phyloP scores from a whole-genome alignment of 192 early-diverging fungal species.

The Coemansia sp. region DNA sequence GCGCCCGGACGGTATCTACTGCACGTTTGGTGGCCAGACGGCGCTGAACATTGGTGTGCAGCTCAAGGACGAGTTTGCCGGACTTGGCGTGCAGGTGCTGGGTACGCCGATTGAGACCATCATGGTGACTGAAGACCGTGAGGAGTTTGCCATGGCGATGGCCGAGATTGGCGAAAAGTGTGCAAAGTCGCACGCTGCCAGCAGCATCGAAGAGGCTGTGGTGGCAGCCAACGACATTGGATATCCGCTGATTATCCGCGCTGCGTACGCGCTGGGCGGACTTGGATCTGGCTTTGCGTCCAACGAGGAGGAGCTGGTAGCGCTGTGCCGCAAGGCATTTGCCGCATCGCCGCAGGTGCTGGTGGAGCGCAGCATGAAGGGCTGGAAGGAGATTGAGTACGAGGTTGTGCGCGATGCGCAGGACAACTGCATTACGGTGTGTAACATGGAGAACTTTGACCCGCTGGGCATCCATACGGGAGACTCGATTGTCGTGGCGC shows the following conservation, averaged over 20 bases:
- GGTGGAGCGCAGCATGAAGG: constrained; percentile 97
- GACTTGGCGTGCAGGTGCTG: constrained; percentile 86
- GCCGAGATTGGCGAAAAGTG: constrained; percentile 88
- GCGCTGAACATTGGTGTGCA: constrained; percentile 97
- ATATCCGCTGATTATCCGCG: constrained; percentile 94
- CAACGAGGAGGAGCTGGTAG: constrained; percentile 78
- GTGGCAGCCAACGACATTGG: constrained; percentile 84
- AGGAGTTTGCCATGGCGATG: constrained; percentile 86
- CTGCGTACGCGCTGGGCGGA: constrained; percentile 94
- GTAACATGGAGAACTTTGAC: constrained; percentile 99
- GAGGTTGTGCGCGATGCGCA: constrained; percentile 94
- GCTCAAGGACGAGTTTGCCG: constrained; percentile 81
- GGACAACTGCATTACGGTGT: constrained; percentile 99
- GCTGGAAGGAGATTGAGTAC: constrained; percentile 99
- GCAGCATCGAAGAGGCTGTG: constrained; percentile 81
- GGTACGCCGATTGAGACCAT: constrained; percentile 95
- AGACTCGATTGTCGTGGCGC: constrained; percentile 98
- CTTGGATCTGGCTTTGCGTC: constrained; percentile 96
- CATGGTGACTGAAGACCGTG: constrained; percentile 96
- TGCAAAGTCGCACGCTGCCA: constrained; percentile 83
- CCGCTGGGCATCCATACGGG: constrained; percentile 99
- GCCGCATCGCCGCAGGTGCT: constrained; percentile 91
- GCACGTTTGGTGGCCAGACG: constrained; percentile 98
- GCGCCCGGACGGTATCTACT: constrained; percentile 97
- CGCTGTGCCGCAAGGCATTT: constrained; percentile 84